phyloP scores from a whole-genome alignment of 352 stramenopile species.

The Elongisporangium anandrum region DNA sequence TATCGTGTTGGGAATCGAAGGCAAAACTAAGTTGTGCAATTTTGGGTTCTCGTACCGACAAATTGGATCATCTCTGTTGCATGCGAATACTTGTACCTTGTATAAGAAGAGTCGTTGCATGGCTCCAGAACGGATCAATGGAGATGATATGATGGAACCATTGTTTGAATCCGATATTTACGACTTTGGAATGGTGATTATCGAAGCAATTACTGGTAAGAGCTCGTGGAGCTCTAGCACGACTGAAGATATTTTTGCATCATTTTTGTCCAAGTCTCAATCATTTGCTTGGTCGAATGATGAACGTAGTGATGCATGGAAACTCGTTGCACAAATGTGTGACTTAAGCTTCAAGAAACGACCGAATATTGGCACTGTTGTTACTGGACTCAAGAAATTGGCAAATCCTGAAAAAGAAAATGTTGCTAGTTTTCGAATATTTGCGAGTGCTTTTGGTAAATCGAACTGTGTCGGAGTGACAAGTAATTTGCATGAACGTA shows the following conservation, averaged over 20 bases:
- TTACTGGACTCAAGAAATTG: not conserved
- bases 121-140: constrained; percentile 27
- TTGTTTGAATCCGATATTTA: not conserved
- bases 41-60: constrained; percentile 35
- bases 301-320: not conserved
- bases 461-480: not conserved
- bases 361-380: not conserved
- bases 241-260: not conserved
- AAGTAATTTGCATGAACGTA: too few relatives aligned
- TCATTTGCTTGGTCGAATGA: not conserved
- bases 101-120: constrained; percentile 28
- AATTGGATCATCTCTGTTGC: constrained; percentile 18
- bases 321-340: not conserved
- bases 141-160: not conserved
- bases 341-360: not conserved
- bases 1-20: constrained; percentile 59
- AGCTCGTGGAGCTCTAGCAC: not conserved
- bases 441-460: not conserved
- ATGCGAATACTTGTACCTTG: constrained; percentile 16
- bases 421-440: too few relatives aligned
- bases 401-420: too few relatives aligned
- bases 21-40: constrained; percentile 36
- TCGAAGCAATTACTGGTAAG: not conserved
- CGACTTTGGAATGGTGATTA: not conserved
- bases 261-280: not conserved